Base-by-base conservation (phyloP, 2,329 filamentous ascomycete genomes). In the Pseudogymnoascus sp. region DNA sequence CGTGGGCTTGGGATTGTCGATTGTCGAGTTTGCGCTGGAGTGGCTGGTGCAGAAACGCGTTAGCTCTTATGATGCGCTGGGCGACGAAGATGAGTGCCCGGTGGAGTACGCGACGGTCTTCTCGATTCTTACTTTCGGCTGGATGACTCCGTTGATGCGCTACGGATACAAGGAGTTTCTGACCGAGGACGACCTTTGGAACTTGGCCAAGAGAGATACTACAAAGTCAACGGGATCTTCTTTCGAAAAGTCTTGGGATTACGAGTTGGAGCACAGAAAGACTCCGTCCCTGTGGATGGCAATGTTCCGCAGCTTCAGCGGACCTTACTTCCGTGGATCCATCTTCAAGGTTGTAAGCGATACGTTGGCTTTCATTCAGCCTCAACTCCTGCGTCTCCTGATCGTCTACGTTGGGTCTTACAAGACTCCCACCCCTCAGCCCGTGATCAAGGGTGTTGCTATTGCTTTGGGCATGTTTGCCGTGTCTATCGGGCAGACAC, bases 71-170 rank as follows among this genome's bases (percentile, higher is more conserved):
- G 83, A 88, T 71, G 84, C 84, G 5, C 73, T 89, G 57, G 86
- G 84, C 6, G 84, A 87, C 63, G 84, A 85, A 39, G 83, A 88
- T 66, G 86, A 89, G 74, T 89, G 86, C 64, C 81, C 81, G 5
- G 62, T 90, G 64, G 92, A 97, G 75, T 96, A 96, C 73, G 92
- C 94, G 11, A 92, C 93, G 63, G 81, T 97, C 59, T 99, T 99
- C 76, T 96, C 93, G 3, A 85, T 90, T 58, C 81, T 99, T 50
- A 96, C 93, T 0, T 99, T 99, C 74, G 87, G 89, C 60, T 99
- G 94, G 94, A 97, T 99, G 93, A 97, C 94, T 0, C 92, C 94
- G 0, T 78, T 99, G 83, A 99, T 99, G 94, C 92, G 86, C 71
- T 88, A 88, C 71, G 94, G 94, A 1, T 97, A 99, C 78, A 90